Evolutionary conservation across 805 yeast genomes (phyloP).

Genomic region (Wickerhamiella sergipiensis): DNA sequence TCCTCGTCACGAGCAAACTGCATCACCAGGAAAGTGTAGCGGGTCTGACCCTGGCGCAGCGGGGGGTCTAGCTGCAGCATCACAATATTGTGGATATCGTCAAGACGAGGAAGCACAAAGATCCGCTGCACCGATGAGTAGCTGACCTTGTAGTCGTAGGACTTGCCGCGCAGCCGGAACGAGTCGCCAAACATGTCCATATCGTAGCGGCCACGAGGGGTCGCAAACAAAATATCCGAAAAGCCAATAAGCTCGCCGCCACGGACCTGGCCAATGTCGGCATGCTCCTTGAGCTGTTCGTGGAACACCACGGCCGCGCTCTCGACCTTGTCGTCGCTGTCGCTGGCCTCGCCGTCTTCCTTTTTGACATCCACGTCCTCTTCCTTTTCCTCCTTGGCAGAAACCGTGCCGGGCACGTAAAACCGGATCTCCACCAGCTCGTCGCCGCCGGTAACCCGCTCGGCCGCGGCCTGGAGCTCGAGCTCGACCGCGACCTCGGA

Average conservation of each 20-base stretch:
- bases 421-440: slow-evolving; percentile 91
- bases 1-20: slow-evolving; percentile 88
- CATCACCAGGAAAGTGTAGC: slow-evolving; percentile 81
- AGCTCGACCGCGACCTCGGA: slow-evolving; percentile 89
- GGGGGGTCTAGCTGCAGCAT: slow-evolving; percentile 94
- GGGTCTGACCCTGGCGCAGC: slow-evolving; percentile 92
- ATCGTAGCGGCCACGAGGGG: slow-evolving; percentile 98
- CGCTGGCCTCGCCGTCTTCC: slow-evolving; percentile 21
- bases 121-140: slow-evolving; percentile 81
- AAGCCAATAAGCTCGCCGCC: slow-evolving; percentile 94
- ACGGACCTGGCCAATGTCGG: slow-evolving; percentile 85
- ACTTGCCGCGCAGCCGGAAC: slow-evolving; percentile 87
- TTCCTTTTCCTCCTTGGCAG: slow-evolving; percentile 29
- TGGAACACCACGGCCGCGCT: slow-evolving; percentile 76
- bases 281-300: slow-evolving; percentile 82
- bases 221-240: slow-evolving; percentile 77
- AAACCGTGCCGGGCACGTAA: slow-evolving; percentile 76
- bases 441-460: slow-evolving; percentile 61
- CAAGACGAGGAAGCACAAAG: slow-evolving; percentile 87
- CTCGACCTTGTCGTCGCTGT: slow-evolving; percentile 30
- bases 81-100: slow-evolving; percentile 77
- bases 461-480: slow-evolving; percentile 39
- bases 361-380: slow-evolving; percentile 20
- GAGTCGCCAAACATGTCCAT: slow-evolving; percentile 83
- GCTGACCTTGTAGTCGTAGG: slow-evolving; percentile 91